phyloP scores from a whole-genome alignment of 2,329 filamentous ascomycete species.

The Aspergillus proliferans region DNA sequence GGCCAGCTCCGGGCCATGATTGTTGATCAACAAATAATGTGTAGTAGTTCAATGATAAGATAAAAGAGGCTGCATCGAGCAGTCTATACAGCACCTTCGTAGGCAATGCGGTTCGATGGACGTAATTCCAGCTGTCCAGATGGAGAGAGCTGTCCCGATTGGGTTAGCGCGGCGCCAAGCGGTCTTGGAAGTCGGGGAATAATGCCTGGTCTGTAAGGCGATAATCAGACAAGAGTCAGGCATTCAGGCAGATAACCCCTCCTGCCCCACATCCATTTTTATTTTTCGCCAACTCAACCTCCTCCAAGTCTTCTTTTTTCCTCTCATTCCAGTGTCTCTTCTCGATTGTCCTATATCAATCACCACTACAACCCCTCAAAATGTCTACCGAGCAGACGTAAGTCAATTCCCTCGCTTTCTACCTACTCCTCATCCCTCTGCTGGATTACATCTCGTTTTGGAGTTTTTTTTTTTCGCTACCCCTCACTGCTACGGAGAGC shows the following conservation, averaged over 20 bases:
- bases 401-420: conserved; percentile 33
- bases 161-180: not conserved
- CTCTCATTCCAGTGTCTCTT: conserved; percentile 17
- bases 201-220: not conserved
- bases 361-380: conserved; percentile 38
- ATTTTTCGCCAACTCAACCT: conserved; percentile 22
- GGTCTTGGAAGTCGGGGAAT: not conserved
- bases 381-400: conserved; percentile 87
- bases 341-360: conserved; percentile 12
- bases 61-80: not conserved
- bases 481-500: conserved; percentile 20
- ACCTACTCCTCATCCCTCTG: conserved; percentile 3
- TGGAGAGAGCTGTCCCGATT: not conserved
- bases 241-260: conserved; percentile 5
- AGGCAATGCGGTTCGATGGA: conserved; percentile 6
- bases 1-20: conserved; percentile 48
- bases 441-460: conserved; percentile 7
- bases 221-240: not conserved
- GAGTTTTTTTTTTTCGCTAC: conserved; percentile 6
- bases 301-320: conserved; percentile 12
- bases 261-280: conserved; percentile 20
- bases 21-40: conserved; percentile 15
- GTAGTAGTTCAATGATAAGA: conserved; percentile 2
- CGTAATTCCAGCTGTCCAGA: conserved; percentile 8
- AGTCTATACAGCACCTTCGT: no score